These are phyloP conservation scores for Ascochyta rabiei DNA, from an alignment of 2,329 filamentous ascomycete species.

Conservation along the genomic window DNA sequence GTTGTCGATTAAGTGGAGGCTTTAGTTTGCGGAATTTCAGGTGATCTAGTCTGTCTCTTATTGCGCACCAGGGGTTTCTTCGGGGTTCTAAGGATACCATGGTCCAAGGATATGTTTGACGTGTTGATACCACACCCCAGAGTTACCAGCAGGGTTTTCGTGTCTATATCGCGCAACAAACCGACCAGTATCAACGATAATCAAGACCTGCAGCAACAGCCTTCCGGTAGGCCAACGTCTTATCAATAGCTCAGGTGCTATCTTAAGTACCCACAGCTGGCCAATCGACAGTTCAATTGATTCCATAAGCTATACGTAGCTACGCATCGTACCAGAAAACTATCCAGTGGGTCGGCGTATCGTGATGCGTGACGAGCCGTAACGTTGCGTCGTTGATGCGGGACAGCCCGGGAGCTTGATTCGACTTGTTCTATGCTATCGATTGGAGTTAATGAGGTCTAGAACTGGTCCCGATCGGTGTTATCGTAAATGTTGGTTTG, in stretches of 20 bases:
- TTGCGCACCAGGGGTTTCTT: neutral
- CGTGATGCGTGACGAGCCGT: neutral
- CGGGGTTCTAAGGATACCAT: neutral
- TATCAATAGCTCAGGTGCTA: neutral
- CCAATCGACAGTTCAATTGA: neutral
- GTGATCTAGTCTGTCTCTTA: neutral
- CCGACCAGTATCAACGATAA: neutral
- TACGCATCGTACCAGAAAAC: neutral
- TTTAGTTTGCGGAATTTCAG: neutral
- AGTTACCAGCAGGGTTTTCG: neutral
- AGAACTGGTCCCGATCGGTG: neutral
- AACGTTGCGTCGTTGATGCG: neutral
- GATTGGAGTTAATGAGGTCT: neutral
- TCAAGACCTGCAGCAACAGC: neutral
- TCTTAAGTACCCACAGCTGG: neutral
- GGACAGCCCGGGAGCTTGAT: neutral
- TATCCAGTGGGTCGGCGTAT: neutral
- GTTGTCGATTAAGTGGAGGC: neutral
- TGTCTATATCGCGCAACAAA: neutral
- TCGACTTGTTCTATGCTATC: neutral
- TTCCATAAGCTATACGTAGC: neutral
- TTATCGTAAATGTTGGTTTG: neutral
- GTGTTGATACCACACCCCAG: neutral
- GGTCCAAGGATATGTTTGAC: neutral
- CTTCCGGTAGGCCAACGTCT: neutral